Conservation (phyloP, 805 yeast species). For the Wickerhamomyces canadensis region DNA sequence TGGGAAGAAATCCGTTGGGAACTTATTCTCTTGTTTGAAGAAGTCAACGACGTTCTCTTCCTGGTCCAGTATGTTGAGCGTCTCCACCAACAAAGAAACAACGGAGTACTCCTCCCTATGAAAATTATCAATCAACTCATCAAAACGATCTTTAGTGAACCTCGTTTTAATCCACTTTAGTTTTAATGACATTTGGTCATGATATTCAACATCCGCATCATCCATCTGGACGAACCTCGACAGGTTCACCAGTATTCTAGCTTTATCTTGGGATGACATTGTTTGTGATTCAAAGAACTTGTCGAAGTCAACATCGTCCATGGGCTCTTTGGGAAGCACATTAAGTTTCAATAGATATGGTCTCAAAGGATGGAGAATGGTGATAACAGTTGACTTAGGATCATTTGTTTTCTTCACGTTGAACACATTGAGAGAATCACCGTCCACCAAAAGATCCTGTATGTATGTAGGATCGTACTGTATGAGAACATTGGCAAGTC, state of each 20-base stretch:
- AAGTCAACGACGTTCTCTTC: slow-evolving; percentile 33
- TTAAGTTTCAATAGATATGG: slow-evolving; percentile 12
- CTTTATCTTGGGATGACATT: slow-evolving; percentile 21
- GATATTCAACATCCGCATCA: slow-evolving; percentile 14
- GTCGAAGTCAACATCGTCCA: slow-evolving; percentile 13
- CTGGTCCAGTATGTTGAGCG: slow-evolving; percentile 27
- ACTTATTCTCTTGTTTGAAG: slow-evolving; percentile 32
- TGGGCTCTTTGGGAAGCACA: not conserved
- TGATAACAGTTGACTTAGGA: slow-evolving; percentile 14
- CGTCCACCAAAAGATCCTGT: slow-evolving; percentile 16
- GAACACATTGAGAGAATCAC: slow-evolving; percentile 11
- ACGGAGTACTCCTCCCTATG: slow-evolving; percentile 16
- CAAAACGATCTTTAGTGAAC: slow-evolving; percentile 16
- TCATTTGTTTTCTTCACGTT: slow-evolving; percentile 13
- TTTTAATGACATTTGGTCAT: slow-evolving; percentile 5
- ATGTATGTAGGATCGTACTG: slow-evolving; percentile 9
- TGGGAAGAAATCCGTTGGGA: slow-evolving; percentile 27
- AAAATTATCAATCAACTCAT: slow-evolving; percentile 16
- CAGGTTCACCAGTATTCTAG: slow-evolving; percentile 16
- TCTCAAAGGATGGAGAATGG: slow-evolving; percentile 5
- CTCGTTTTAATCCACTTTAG: slow-evolving; percentile 8
- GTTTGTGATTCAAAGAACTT: slow-evolving; percentile 9
- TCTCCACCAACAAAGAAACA: slow-evolving; percentile 19
- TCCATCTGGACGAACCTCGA: slow-evolving; percentile 16
- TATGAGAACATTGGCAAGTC: slow-evolving; percentile 11